These are phyloP conservation scores for Raffaelea arxii DNA, from an alignment of 2,329 filamentous ascomycete genomes.

Conservation along the genomic window DNA sequence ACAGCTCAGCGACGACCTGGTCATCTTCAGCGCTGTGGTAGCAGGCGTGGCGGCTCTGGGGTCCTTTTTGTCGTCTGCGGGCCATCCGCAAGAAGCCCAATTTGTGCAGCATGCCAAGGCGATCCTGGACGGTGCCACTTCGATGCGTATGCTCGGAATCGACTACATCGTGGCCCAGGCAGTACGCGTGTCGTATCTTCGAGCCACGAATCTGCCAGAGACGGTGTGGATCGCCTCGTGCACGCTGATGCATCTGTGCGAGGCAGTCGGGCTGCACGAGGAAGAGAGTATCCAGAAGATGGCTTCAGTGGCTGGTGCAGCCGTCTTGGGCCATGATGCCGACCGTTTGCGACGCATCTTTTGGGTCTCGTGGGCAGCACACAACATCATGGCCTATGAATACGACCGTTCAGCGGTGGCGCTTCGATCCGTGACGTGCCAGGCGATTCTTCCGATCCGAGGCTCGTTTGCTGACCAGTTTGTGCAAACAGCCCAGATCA, in stretches of 20 bases:
- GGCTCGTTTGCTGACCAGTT: neutral
- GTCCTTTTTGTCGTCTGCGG: neutral
- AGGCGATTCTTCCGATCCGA: neutral
- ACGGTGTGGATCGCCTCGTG: neutral
- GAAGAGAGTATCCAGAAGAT: neutral
- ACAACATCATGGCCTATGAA: neutral
- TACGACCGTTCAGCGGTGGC: neutral
- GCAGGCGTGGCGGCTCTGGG: neutral
- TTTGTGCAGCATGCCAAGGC: neutral
- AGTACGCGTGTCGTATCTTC: neutral
- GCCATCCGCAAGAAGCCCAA: neutral
- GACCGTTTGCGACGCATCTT: slow-evolving; percentile 1
- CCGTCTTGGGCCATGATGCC: neutral
- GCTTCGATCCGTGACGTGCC: neutral
- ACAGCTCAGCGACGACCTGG: neutral
- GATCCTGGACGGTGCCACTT: neutral
- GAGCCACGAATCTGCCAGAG: neutral
- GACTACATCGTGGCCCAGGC: neutral
- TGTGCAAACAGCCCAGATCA: neutral
- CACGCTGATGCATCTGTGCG: slow-evolving; percentile 1
- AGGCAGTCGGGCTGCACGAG: slow-evolving; percentile 1
- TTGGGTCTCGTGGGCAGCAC: slow-evolving; percentile 1
- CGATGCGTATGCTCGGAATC: neutral
- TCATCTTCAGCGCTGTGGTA: neutral
- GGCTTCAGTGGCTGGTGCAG: neutral